These are phyloP conservation scores for Viola pubescens DNA, from an alignment of 441 rosid genomes.

Conservation along the genomic window DNA sequence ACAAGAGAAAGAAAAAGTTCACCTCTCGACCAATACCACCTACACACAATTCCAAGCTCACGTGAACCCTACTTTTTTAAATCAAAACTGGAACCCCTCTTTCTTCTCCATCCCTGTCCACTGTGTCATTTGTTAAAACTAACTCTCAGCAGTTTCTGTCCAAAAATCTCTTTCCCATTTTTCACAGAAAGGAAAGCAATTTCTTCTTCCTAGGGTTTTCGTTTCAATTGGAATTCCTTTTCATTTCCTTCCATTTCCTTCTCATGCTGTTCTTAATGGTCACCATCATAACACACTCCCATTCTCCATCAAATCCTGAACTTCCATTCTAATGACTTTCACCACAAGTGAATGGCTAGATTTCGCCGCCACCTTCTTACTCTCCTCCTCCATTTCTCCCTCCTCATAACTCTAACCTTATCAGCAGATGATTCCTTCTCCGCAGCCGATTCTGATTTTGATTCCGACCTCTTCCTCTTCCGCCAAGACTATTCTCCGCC, in stretches of 20 bases:
- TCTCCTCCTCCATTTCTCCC: constrained; percentile 5
- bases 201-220: constrained; percentile 28
- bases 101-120: not conserved
- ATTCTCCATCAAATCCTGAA: constrained; percentile 29
- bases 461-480: constrained; percentile 32
- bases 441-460: constrained; percentile 29
- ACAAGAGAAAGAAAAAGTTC: not conserved
- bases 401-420: constrained; percentile 22
- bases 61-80: constrained; percentile 6
- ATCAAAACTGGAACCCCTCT: constrained; percentile 17
- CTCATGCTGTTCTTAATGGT: constrained; percentile 21
- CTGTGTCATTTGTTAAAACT: too few species aligned
- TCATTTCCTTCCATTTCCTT: not conserved
- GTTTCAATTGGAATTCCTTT: constrained; percentile 1
- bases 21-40: not conserved
- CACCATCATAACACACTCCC: not conserved
- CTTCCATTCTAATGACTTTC: constrained; percentile 42
- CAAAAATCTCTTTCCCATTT: constrained; percentile 3
- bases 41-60: constrained; percentile 11
- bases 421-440: constrained; percentile 31
- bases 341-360: constrained; percentile 48
- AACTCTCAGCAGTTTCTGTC: not conserved
- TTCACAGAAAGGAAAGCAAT: constrained; percentile 14
- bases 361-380: constrained; percentile 21
- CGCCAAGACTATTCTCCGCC: constrained; percentile 96